phyloP scores from a whole-genome alignment of 2,329 filamentous ascomycete genomes.

The Diaporthe ilicicola region DNA sequence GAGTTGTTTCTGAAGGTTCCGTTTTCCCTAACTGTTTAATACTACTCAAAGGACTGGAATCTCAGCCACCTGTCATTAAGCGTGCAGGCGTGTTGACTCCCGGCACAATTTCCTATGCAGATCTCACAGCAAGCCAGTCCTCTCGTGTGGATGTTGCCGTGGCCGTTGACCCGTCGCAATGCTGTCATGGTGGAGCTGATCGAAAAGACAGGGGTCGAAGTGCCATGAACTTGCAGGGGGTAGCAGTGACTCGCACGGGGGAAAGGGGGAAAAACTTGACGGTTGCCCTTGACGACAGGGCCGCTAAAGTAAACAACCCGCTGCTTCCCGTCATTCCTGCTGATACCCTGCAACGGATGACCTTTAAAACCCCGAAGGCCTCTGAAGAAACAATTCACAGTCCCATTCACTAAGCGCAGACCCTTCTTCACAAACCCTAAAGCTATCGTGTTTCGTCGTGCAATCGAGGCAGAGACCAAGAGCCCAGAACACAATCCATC shows the following conservation, averaged over 20 bases:
- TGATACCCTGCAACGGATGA: not conserved
- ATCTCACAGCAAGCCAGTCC: not conserved
- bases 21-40: not conserved
- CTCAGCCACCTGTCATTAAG: not conserved
- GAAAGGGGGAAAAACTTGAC: not conserved
- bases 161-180: conserved; percentile 8
- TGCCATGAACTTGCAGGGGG: not conserved
- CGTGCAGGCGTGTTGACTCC: not conserved
- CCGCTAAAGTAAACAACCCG: conserved; percentile 20
- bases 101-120: not conserved
- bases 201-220: not conserved
- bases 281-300: conserved; percentile 31
- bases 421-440: conserved; percentile 9
- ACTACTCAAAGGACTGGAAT: not conserved
- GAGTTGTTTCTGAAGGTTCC: no score
- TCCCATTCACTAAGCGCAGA: not conserved
- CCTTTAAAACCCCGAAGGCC: conserved; percentile 19
- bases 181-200: conserved; percentile 23
- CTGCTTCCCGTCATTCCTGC: not conserved
- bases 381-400: not conserved
- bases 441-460: not conserved
- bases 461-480: not conserved
- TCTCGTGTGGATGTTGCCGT: conserved; percentile 10
- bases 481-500: not conserved
- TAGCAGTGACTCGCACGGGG: not conserved